phyloP scores from a whole-genome alignment of 2,329 filamentous ascomycete genomes.

The Beauveria sp. region DNA sequence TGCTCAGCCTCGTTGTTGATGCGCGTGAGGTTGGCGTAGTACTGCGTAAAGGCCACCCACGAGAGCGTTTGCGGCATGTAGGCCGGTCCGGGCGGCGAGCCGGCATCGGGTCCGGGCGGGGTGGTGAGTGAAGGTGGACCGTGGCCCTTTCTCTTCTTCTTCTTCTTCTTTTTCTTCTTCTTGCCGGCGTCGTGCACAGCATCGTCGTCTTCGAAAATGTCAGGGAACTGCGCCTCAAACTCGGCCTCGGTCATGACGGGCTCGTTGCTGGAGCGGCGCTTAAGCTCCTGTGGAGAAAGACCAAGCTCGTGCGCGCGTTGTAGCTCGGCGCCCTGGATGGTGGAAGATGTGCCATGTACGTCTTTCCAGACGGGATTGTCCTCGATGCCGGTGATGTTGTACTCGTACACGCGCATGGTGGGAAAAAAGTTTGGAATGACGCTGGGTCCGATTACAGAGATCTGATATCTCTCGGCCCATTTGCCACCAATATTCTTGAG shows the following conservation, averaged over 20 bases:
- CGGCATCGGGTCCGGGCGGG: slow-evolving; percentile 66
- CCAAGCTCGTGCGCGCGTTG: slow-evolving; percentile 22
- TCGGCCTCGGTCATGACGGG: slow-evolving; percentile 13
- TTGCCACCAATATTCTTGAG: slow-evolving; percentile 62
- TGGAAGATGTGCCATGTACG: slow-evolving; percentile 16
- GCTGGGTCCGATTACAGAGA: slow-evolving; percentile 76
- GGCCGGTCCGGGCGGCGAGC: slow-evolving; percentile 72
- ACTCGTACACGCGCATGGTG: slow-evolving; percentile 82
- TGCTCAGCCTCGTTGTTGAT: slow-evolving; percentile 60
- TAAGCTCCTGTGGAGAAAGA: slow-evolving; percentile 20
- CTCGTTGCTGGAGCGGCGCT: slow-evolving; percentile 21
- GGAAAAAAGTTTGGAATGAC: slow-evolving; percentile 91
- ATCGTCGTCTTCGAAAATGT: slow-evolving; percentile 18
- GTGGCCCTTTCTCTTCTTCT: slow-evolving; percentile 40
- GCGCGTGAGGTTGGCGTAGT: slow-evolving; percentile 86
- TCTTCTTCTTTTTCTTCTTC: slow-evolving; percentile 39
- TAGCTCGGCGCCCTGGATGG: slow-evolving; percentile 22
- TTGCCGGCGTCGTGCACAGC: slow-evolving; percentile 26
- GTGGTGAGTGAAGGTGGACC: slow-evolving; percentile 55
- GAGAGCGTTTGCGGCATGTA: slow-evolving; percentile 82
- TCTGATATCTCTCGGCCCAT: slow-evolving; percentile 77
- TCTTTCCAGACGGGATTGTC: slow-evolving; percentile 40
- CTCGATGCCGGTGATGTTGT: slow-evolving; percentile 79
- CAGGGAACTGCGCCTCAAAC: slow-evolving; percentile 30
- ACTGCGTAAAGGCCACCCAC: slow-evolving; percentile 76